Percentiles rank a stretch among this genome's conserved stretches.
Evolutionary conservation across 305 asterid species (phyloP).

Genomic region (Caryopteris hybrid): DNA sequence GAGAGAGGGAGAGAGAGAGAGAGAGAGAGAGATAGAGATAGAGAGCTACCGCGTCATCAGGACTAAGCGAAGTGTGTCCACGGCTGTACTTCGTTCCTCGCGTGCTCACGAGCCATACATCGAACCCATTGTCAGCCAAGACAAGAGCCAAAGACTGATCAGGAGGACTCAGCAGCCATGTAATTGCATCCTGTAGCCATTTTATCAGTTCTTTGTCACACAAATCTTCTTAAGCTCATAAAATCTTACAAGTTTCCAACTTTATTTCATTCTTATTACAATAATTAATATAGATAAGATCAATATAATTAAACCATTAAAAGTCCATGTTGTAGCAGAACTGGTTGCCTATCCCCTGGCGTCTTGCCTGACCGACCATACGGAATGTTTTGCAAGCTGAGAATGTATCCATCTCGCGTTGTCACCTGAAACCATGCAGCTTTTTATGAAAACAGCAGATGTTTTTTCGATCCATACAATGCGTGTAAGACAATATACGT

Average conservation of each 20-base stretch:
- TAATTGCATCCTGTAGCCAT: conserved; percentile 46
- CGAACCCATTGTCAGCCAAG: conserved; percentile 55
- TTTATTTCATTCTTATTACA: not conserved
- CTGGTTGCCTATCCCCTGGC: conserved; percentile 30
- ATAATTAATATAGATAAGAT: too few relatives aligned
- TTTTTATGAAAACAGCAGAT: not conserved
- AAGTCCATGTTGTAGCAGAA: conserved; percentile 57
- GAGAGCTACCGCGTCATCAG: conserved; percentile 31
- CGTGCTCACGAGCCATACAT: conserved; percentile 55
- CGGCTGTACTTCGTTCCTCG: conserved; percentile 54
- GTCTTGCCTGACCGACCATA: conserved; percentile 32
- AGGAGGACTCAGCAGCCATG: conserved; percentile 48
- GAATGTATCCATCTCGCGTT: conserved; percentile 50
- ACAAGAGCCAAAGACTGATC: conserved; percentile 47
- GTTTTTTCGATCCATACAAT: not conserved
- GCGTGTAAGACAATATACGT: not conserved
- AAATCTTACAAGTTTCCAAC: not conserved
- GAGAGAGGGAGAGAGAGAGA: not conserved
- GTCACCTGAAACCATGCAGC: conserved; percentile 34
- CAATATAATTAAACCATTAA: conserved; percentile 32
- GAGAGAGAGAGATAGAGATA: not conserved
- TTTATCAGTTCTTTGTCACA: too few relatives aligned
- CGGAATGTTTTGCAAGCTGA: conserved; percentile 55
- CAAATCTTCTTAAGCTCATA: too few relatives aligned
- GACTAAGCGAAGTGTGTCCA: conserved; percentile 44